These are phyloP conservation scores for Nemophila menziesii DNA, from an alignment of 257 asterid species.

Conservation along the genomic window DNA sequence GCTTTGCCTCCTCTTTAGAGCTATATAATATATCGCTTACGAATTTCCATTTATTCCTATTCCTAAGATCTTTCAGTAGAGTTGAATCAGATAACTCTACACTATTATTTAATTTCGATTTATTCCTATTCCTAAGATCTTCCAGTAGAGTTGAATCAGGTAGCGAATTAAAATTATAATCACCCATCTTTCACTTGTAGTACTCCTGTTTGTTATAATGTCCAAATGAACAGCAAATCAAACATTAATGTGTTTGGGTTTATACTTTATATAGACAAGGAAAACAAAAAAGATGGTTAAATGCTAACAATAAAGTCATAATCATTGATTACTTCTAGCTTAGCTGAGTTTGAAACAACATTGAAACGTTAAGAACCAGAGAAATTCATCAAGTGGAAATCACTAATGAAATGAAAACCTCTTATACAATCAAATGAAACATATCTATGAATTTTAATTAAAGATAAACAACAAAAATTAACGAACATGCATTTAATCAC, in stretches of 20 bases:
- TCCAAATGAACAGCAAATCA: slow-evolving; percentile 3
- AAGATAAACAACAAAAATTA: too few relatives aligned
- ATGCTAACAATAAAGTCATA: background rate
- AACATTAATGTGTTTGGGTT: background rate
- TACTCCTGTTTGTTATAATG: background rate
- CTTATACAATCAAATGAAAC: background rate
- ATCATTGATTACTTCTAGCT: too few relatives aligned
- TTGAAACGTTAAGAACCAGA: background rate
- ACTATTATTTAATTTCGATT: slow-evolving; percentile 45
- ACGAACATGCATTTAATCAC: slow-evolving; percentile 1
- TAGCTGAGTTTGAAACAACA: background rate
- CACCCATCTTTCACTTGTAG: too few relatives aligned
- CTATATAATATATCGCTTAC: slow-evolving; percentile 8
- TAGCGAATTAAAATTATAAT: too few relatives aligned
- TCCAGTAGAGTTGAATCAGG: slow-evolving; percentile 21
- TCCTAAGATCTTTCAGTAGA: slow-evolving; percentile 36
- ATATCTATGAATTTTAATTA: background rate
- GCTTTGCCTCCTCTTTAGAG: too few relatives aligned
- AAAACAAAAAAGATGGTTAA: background rate
- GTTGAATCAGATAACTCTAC: slow-evolving; percentile 10
- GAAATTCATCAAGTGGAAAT: background rate
- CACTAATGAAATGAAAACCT: background rate
- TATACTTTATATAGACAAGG: background rate
- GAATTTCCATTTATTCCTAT: slow-evolving; percentile 62
- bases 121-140: slow-evolving; percentile 49